Conservation (phyloP, 495 filamentous ascomycete genomes). For the Hypoxylon fuscum region DNA sequence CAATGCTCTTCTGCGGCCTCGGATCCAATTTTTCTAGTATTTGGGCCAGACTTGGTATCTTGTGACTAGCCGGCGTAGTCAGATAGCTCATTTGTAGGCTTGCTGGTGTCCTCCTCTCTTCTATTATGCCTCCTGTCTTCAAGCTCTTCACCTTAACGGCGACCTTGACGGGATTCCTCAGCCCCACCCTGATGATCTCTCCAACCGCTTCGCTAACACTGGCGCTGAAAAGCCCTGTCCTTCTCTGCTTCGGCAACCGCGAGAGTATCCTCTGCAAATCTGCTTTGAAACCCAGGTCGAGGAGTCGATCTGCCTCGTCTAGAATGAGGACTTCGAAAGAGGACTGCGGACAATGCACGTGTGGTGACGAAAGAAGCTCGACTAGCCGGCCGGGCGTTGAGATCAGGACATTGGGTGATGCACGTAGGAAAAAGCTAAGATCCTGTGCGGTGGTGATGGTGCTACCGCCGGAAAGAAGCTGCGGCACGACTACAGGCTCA, state of each 20-base stretch:
- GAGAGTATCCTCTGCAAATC: conserved; percentile 86
- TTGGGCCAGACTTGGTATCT: conserved; percentile 74
- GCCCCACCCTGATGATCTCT: conserved; percentile 88
- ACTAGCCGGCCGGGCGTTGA: conserved; percentile 88
- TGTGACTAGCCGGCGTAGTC: conserved; percentile 74
- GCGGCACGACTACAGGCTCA: conserved; percentile 73
- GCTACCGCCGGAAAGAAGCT: conserved; percentile 86
- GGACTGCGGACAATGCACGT: conserved; percentile 88
- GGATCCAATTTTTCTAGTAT: conserved; percentile 75
- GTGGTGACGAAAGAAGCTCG: conserved; percentile 87
- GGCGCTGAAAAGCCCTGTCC: conserved; percentile 94
- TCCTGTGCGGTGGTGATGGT: conserved; percentile 81
- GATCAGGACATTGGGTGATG: conserved; percentile 85
- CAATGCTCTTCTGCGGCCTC: conserved; percentile 83
- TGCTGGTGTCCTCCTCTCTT: conserved; percentile 89
- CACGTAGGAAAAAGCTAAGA: conserved; percentile 78
- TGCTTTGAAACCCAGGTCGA: conserved; percentile 95
- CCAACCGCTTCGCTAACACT: conserved; percentile 91
- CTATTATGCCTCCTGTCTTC: conserved; percentile 68
- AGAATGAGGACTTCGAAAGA: conserved; percentile 90
- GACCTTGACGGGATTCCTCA: conserved; percentile 94
- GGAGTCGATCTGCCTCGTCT: conserved; percentile 90
- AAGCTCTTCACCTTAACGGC: conserved; percentile 82
- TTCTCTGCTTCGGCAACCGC: conserved; percentile 87
- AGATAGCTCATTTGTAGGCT: conserved; percentile 90